Conservation (phyloP, 805 yeast species). For the Candida berthetii region DNA sequence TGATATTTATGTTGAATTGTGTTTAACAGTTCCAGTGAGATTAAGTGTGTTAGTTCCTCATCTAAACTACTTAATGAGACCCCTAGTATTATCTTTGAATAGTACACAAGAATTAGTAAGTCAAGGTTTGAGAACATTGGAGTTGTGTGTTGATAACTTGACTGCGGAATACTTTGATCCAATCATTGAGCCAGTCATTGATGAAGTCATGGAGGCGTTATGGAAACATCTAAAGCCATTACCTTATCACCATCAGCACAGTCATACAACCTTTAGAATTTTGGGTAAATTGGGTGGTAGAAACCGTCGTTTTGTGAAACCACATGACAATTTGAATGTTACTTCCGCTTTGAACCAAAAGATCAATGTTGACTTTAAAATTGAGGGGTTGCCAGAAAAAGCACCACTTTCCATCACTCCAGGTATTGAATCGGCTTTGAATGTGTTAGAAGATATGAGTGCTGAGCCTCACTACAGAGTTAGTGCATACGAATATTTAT, state of each 20-base stretch:
- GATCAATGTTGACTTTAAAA: slow-evolving; percentile 57
- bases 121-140: slow-evolving; percentile 92
- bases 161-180: slow-evolving; percentile 98
- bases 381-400: slow-evolving; percentile 59
- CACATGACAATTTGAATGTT: slow-evolving; percentile 60
- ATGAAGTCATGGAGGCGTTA: slow-evolving; percentile 87
- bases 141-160: slow-evolving; percentile 90
- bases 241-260: slow-evolving; percentile 91
- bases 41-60: slow-evolving; percentile 92
- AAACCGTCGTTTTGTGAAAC: slow-evolving; percentile 77
- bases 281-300: slow-evolving; percentile 96
- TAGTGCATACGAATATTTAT: slow-evolving; percentile 71
- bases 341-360: slow-evolving; percentile 58
- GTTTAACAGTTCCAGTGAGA: slow-evolving; percentile 94
- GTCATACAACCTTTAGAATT: slow-evolving; percentile 90
- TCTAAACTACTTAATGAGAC: slow-evolving; percentile 80
- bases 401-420: slow-evolving; percentile 78
- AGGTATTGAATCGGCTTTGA: slow-evolving; percentile 74
- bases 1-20: slow-evolving; percentile 90
- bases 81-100: slow-evolving; percentile 83
- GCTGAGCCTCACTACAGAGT: slow-evolving; percentile 57
- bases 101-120: slow-evolving; percentile 88
- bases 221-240: slow-evolving; percentile 89
- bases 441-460: slow-evolving; percentile 61
- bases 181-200: slow-evolving; percentile 91